Evolutionary conservation across 2,329 filamentous ascomycete species (phyloP), one percentile per base, ranked within the genome.

Genomic region (Cylindrodendrum hubeiense): DNA sequence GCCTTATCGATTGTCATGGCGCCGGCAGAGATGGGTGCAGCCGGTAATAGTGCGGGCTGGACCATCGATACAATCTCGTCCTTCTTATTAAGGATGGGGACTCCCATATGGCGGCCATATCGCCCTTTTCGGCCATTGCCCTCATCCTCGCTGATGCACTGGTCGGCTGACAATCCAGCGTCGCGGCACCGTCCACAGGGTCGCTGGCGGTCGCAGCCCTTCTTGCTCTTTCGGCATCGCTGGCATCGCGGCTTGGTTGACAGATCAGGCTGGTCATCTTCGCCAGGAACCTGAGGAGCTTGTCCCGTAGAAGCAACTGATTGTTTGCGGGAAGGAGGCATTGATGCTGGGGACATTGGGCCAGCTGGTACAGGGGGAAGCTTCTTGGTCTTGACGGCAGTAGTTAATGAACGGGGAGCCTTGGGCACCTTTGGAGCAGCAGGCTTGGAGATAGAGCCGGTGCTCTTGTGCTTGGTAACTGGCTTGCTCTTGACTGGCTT

Each of bases 151-250:
- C 95, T 98, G 80, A 99, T 90, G 80, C 96, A 99, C 69, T 95
- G 93, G 72, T 98, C 96, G 65, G 94, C 90, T 62, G 93, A 92
- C 74, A 99, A 93, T 21, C 96, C 96, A 46, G 96, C 96, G 81
- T 99, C 96, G 79, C 94, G 94, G 89, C 96, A 99, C 68, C 96
- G 90, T 60, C 94, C 93, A 77, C 96, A 99, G 28, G 96, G 96
- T 41, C 96, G 91, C 81, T 98, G 96, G 63, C 96, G 91, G 83
- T 99, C 96, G 78, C 96, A 99, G 13, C 96, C 96, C 83, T 99
- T 99, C 87, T 99, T 99, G 83, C 95, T 98, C 89, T 99, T 99
- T 75, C 96, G 92, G 86, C 96, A 99, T 63, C 96, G 92, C 80
- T 99, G 96, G 85, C 96, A 99, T 68, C 96, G 94, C 61, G 96